A percentile compares a stretch with the other conserved stretches of the same genome.
Evolutionary conservation across 202 grass and related monocot genomes (phyloP).

Genomic region (Alloteropsis angusta): DNA sequence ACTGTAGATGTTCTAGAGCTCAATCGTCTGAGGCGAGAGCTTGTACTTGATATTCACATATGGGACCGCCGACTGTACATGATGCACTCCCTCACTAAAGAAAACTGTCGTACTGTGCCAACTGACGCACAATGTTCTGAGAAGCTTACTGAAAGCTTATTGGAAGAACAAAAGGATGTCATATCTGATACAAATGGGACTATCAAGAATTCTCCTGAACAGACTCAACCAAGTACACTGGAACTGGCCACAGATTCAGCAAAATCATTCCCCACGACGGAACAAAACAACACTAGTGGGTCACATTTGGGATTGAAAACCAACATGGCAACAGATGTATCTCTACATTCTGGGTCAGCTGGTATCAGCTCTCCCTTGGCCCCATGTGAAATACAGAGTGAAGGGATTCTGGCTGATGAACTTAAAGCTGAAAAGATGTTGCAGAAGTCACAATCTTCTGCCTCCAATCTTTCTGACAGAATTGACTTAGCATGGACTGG

Average conservation of each 20-base stretch:
- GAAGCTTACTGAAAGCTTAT: slow-evolving; percentile 24
- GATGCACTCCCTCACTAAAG: slow-evolving; percentile 65
- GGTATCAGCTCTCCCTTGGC: slow-evolving; percentile 27
- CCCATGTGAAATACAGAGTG: slow-evolving; percentile 2
- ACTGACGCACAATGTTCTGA: slow-evolving; percentile 27
- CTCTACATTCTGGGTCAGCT: slow-evolving; percentile 28
- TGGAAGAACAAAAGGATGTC: slow-evolving; percentile 29
- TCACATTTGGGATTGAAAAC: slow-evolving; percentile 37
- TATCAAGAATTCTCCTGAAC: slow-evolving; percentile 28
- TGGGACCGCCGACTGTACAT: slow-evolving; percentile 74
- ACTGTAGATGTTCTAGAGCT: slow-evolving; percentile 75
- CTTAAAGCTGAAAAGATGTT: slow-evolving; percentile 29
- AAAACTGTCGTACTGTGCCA: slow-evolving; percentile 30
- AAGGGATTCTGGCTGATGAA: slow-evolving; percentile 28
- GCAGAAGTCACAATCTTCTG: slow-evolving; percentile 42
- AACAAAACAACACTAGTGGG: slow-evolving; percentile 13
- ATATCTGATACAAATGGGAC: slow-evolving; percentile 7
- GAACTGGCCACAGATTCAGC: background rate
- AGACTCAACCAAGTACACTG: slow-evolving; percentile 8
- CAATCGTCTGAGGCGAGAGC: slow-evolving; percentile 54
- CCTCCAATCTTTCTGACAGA: slow-evolving; percentile 75
- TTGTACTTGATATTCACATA: slow-evolving; percentile 54
- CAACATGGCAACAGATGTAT: slow-evolving; percentile 36
- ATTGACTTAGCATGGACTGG: slow-evolving; percentile 95
- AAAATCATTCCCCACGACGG: slow-evolving; percentile 5